These are phyloP conservation scores for Biscogniauxia sp. DNA, from an alignment of 2,329 filamentous ascomycete species.

Conservation along the genomic window DNA sequence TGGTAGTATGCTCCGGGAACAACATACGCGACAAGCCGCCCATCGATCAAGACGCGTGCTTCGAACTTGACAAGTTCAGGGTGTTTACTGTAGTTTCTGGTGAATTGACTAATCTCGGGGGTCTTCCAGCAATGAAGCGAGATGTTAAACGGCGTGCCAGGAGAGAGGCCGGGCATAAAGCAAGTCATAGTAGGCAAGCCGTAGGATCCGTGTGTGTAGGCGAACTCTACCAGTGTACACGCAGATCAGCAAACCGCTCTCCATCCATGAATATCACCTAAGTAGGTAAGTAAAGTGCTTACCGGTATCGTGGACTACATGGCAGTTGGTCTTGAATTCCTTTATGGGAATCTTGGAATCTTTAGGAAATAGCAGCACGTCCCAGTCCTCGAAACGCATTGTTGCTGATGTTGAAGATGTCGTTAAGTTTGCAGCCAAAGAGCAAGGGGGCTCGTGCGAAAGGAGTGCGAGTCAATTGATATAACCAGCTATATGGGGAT, in stretches of 20 bases:
- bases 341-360: conserved; percentile 68
- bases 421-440: conserved; percentile 18
- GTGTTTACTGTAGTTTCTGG: conserved; percentile 54
- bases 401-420: conserved; percentile 29
- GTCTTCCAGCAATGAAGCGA: conserved; percentile 73
- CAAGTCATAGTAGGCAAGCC: conserved; percentile 66
- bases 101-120: conserved; percentile 57
- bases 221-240: conserved; percentile 44
- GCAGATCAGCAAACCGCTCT: background rate
- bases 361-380: conserved; percentile 74
- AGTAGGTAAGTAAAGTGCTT: conserved; percentile 10
- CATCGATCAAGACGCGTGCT: conserved; percentile 67
- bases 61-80: conserved; percentile 60
- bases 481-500: conserved; percentile 22
- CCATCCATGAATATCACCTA: background rate
- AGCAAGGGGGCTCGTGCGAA: conserved; percentile 11
- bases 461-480: conserved; percentile 19
- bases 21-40: conserved; percentile 59
- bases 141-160: conserved; percentile 62
- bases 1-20: conserved; percentile 20
- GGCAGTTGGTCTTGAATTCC: conserved; percentile 79
- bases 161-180: conserved; percentile 65
- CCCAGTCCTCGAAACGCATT: conserved; percentile 88
- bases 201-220: conserved; percentile 46
- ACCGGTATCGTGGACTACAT: conserved; percentile 58